Percentiles rank a stretch among this genome's conserved stretches.
These are phyloP conservation scores for Aspergillus avenaceus DNA, from an alignment of 495 filamentous ascomycete species.

Conservation along the genomic window DNA sequence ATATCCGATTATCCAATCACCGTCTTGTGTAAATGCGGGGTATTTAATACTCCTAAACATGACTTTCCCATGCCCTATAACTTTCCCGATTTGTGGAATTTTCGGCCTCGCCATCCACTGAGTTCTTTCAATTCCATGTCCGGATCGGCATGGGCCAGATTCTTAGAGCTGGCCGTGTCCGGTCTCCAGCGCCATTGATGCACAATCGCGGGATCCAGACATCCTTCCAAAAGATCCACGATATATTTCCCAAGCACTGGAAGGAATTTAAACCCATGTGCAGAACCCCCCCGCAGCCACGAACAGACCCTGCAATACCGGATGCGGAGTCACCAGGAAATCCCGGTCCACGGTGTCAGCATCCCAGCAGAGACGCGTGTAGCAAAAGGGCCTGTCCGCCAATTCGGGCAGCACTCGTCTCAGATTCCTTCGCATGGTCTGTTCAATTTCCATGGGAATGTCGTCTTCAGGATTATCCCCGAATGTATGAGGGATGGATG, in stretches of 20 bases:
- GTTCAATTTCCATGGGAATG: slow-evolving; percentile 18
- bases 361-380: slow-evolving; percentile 6
- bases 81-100: no score
- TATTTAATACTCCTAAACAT: no score
- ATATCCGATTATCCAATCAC: no score
- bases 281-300: slow-evolving; percentile 37
- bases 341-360: slow-evolving; percentile 3
- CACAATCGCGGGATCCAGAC: background rate
- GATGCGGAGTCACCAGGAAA: slow-evolving; percentile 5
- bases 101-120: background rate
- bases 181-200: slow-evolving; percentile 6
- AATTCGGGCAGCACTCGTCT: slow-evolving; percentile 16
- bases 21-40: no score
- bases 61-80: no score
- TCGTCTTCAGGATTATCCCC: background rate
- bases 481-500: slow-evolving; percentile 16
- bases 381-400: slow-evolving; percentile 16
- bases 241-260: slow-evolving; percentile 35
- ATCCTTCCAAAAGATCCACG: slow-evolving; percentile 32
- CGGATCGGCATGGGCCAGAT: background rate
- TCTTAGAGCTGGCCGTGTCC: background rate
- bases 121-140: background rate
- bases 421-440: slow-evolving; percentile 14
- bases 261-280: slow-evolving; percentile 39
- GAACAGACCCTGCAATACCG: background rate